phyloP scores from a whole-genome alignment of 192 early-diverging fungal species.

The Rhizophagus prolifer region DNA sequence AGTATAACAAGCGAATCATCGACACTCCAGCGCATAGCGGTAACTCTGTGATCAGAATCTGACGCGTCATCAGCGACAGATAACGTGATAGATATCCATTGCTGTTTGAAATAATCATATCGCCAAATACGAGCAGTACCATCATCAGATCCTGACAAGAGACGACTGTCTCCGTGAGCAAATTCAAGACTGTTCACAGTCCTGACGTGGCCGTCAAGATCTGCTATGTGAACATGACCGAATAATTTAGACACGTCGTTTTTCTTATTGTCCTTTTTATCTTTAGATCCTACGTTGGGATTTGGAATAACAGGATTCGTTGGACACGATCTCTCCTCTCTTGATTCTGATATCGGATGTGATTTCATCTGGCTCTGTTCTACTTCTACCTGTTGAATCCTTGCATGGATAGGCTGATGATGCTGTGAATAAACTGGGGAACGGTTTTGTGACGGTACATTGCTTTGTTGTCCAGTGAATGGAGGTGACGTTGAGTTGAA shows the following conservation, averaged over 20 bases:
- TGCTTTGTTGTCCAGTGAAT: not conserved
- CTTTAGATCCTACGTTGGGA: not conserved
- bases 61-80: not conserved
- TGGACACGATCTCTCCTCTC: not conserved
- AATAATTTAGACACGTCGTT: constrained; percentile 3
- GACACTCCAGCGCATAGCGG: constrained; percentile 68
- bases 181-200: constrained; percentile 75
- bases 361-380: not conserved
- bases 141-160: constrained; percentile 75
- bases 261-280: not conserved
- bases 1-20: constrained; percentile 69
- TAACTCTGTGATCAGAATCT: constrained; percentile 35
- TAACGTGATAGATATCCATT: constrained; percentile 52
- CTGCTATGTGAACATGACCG: constrained; percentile 50
- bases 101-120: constrained; percentile 45
- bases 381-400: not conserved
- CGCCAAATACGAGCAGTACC: constrained; percentile 78
- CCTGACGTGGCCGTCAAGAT: constrained; percentile 69
- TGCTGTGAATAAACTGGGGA: not conserved
- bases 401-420: not conserved
- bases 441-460: not conserved
- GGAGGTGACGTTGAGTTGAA: not conserved
- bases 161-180: constrained; percentile 63
- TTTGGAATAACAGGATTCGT: not conserved
- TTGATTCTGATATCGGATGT: not conserved